Base-by-base conservation (phyloP, 2,329 filamentous ascomycete species). In the Colletotrichum graminicola region DNA sequence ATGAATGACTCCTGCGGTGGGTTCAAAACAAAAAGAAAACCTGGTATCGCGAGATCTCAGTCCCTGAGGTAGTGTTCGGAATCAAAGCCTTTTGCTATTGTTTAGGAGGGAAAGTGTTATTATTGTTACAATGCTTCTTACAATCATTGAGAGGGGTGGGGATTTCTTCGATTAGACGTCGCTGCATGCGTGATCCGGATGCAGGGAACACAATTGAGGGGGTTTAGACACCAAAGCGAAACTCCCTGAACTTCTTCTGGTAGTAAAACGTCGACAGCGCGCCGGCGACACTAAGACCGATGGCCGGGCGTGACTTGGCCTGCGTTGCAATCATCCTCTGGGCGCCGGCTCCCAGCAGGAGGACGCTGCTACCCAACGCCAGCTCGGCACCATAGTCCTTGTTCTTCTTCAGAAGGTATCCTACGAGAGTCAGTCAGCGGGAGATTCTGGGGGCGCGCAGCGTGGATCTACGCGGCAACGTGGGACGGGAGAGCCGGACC, bases 341-440 rank as follows among this genome's bases (percentile, higher is more conserved):
- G 18, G 81, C 73, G n/a, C 80, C 81, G 0, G 81, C 81, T 12
- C 78, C 81, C 12, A 79, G 77, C 21, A 83, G 73, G 3, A 80
- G 73, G 45, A 83, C 71, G 68, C 81, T 83, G 75, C 80, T 83
- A 47, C 79, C 81, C 5, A 83, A 77, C 1, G 82, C 82, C 43
- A 83, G 77, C 76, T 83, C 82, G 12, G 82, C 76, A 45, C 82
- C 82, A 62, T 83, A 82, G 76, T 83, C 81, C 75, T 81, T 81
- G 76, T 83, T 83, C 66, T 79, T 75, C 75, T 81, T 82, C 67
- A 83, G 77, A 29, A 83, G 79, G 55, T 83, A 83, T 57, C 81
- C 82, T 83, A 39, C 4, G 8, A 43, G 16, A 43, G 41, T 21
- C 16, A 1, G 41, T 43, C 41, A 43, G 41, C 41, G 41, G 41